These are phyloP conservation scores for Parmelia sp. DNA, from an alignment of 495 filamentous ascomycete species.

Conservation along the genomic window DNA sequence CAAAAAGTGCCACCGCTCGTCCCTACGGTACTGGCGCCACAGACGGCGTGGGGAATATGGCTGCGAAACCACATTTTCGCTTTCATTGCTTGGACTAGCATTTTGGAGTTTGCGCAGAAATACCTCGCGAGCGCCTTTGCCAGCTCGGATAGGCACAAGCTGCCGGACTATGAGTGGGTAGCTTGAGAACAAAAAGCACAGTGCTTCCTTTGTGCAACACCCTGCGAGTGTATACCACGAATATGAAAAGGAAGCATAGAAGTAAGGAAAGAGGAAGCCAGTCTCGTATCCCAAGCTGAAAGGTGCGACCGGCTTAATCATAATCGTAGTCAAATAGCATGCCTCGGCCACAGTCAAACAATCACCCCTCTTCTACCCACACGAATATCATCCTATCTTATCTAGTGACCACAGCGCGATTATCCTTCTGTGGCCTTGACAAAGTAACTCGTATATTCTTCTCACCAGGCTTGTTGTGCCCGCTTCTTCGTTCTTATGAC, in stretches of 20 bases:
- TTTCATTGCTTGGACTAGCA: neutral
- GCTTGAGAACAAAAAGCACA: neutral
- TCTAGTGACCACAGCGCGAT: too few relatives aligned
- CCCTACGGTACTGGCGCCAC: slow-evolving; percentile 32
- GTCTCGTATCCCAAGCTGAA: too few relatives aligned
- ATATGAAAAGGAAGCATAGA: neutral
- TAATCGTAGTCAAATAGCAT: too few relatives aligned
- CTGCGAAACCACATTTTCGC: neutral
- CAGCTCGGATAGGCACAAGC: neutral
- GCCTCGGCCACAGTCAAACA: too few relatives aligned
- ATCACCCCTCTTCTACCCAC: too few relatives aligned
- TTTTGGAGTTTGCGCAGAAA: neutral
- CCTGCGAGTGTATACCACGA: neutral
- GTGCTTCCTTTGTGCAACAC: neutral
- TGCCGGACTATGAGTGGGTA: slow-evolving; percentile 1
- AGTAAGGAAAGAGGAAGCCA: too few relatives aligned
- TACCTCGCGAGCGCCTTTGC: neutral
- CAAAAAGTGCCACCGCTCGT: slow-evolving; percentile 33
- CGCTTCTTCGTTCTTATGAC: too few relatives aligned
- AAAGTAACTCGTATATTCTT: too few relatives aligned
- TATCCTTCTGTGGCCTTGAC: too few relatives aligned
- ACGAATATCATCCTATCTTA: too few relatives aligned
- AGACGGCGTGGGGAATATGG: slow-evolving; percentile 33
- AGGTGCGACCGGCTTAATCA: too few relatives aligned
- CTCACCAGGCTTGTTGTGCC: too few relatives aligned